Evolutionary conservation across 768 basidiomycete genomes (phyloP).

Genomic region (Suillus americanus): DNA sequence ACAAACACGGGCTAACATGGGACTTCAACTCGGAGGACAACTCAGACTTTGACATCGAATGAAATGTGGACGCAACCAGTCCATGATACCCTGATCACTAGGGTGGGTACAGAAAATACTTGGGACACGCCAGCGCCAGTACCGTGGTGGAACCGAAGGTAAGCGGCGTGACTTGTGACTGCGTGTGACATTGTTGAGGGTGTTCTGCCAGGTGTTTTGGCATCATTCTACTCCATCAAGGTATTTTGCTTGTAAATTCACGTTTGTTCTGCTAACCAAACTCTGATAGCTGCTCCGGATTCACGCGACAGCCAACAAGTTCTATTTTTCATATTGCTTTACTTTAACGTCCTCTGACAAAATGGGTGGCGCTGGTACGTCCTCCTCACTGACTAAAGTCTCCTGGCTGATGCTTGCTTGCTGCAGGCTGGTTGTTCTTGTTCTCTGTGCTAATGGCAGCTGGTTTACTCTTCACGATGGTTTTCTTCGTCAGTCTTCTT

Average conservation of each 20-base stretch:
- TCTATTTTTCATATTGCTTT: constrained; percentile 2
- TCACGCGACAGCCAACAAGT: constrained; percentile 3
- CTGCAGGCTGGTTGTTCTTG: constrained; percentile 91
- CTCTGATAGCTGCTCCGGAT: not conserved
- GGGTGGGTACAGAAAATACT: no score
- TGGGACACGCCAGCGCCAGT: no score
- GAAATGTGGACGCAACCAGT: no score
- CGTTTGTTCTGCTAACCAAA: not conserved
- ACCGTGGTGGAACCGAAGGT: no score
- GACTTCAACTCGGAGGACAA: no score
- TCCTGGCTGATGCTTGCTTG: not conserved
- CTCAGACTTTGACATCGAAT: no score
- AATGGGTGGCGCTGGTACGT: constrained; percentile 47
- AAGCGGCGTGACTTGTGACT: not conserved
- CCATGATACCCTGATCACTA: no score
- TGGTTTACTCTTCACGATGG: constrained; percentile 95
- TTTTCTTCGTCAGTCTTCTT: constrained; percentile 86
- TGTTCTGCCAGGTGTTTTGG: not conserved
- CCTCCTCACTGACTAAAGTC: not conserved
- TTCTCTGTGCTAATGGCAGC: constrained; percentile 96
- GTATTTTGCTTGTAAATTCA: not conserved
- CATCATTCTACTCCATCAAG: not conserved
- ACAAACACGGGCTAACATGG: no score
- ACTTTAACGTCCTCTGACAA: constrained; percentile 1
- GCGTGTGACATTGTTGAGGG: not conserved